Evolutionary conservation across 2,329 filamentous ascomycete genomes (phyloP).

Genomic region (Colletotrichum siamense): DNA sequence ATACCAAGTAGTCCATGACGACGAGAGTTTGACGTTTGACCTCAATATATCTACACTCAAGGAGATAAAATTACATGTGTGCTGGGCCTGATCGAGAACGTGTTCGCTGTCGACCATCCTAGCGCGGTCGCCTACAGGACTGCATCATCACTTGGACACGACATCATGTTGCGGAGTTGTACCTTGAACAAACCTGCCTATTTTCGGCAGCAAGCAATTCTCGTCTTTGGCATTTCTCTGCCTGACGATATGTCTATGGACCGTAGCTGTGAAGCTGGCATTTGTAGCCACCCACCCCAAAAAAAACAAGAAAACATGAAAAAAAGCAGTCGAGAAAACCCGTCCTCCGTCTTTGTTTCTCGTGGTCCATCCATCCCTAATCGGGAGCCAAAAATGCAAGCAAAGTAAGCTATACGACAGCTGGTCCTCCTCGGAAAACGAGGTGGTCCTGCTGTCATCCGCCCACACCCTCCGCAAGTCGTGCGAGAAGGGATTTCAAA

Average conservation of each 20-base stretch:
- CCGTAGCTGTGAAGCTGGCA: constrained; percentile 1
- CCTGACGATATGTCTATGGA: neutral
- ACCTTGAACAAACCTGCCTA: neutral
- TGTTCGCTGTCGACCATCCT: neutral
- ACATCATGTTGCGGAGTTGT: neutral
- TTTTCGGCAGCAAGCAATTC: neutral
- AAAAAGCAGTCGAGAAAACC: neutral
- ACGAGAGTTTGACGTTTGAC: neutral
- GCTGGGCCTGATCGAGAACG: neutral
- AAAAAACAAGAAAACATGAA: neutral
- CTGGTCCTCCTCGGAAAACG: neutral
- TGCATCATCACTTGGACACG: neutral
- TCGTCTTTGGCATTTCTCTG: neutral
- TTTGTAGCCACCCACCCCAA: neutral
- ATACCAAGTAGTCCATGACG: neutral
- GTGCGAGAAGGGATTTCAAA: neutral
- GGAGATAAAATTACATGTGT: neutral
- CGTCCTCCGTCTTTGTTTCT: neutral
- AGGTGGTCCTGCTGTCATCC: neutral
- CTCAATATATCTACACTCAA: neutral
- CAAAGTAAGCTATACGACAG: neutral
- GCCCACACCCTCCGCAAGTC: neutral
- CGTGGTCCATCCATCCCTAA: neutral
- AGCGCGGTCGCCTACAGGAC: neutral
- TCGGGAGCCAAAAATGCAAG: neutral